phyloP scores from a whole-genome alignment of 768 basidiomycete genomes.

The Leccinum incarnatum region DNA sequence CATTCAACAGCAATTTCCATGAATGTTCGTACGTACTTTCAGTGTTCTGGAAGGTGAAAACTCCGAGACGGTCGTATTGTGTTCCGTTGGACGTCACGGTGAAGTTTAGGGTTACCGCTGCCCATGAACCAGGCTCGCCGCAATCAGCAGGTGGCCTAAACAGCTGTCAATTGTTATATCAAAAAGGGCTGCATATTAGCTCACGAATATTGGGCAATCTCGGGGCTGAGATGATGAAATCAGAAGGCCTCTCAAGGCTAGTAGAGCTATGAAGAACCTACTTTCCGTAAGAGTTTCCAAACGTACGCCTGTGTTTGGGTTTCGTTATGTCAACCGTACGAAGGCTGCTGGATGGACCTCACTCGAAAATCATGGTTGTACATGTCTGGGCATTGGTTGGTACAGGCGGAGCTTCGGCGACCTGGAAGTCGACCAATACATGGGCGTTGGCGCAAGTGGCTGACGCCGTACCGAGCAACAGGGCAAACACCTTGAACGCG shows the following conservation, averaged over 20 bases:
- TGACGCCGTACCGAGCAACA: constrained; percentile 12
- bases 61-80: constrained; percentile 69
- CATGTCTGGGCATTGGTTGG: constrained; percentile 60
- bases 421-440: constrained; percentile 61
- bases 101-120: constrained; percentile 71
- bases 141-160: constrained; percentile 70
- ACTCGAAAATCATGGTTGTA: constrained; percentile 64
- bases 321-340: background rate
- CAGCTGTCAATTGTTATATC: background rate
- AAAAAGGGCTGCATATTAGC: constrained; percentile 12
- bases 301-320: constrained; percentile 51
- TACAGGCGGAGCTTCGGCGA: constrained; percentile 69
- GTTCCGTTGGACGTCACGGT: constrained; percentile 78
- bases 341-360: constrained; percentile 17
- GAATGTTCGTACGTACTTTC: constrained; percentile 51
- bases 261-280: constrained; percentile 32
- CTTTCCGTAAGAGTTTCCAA: constrained; percentile 69
- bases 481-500: constrained; percentile 8
- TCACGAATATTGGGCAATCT: constrained; percentile 61
- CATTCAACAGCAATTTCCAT: background rate
- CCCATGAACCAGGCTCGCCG: constrained; percentile 69
- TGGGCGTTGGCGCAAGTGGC: constrained; percentile 20
- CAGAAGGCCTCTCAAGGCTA: background rate
- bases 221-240: constrained; percentile 42
- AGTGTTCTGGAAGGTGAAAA: constrained; percentile 74